phyloP scores from a whole-genome alignment of 495 filamentous ascomycete genomes.

The Lepidopterella palustris region DNA sequence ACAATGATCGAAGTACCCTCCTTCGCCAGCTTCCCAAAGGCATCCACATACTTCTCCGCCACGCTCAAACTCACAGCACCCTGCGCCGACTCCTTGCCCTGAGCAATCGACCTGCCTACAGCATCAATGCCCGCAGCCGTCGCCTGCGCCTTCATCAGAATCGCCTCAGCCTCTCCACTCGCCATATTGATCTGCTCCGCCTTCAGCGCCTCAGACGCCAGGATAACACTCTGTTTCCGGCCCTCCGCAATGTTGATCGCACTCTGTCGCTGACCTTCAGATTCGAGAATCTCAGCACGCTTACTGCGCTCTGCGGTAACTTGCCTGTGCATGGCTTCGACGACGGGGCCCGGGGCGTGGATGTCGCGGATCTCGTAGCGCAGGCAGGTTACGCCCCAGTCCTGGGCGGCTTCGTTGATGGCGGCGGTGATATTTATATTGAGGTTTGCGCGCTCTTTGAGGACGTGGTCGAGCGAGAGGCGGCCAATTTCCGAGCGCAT shows the following conservation, averaged over 20 bases:
- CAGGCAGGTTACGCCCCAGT: constrained; percentile 92
- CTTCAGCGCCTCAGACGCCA: constrained; percentile 87
- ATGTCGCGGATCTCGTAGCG: constrained; percentile 98
- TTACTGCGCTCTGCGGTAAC: constrained; percentile 95
- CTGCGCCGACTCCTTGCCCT: constrained; percentile 67
- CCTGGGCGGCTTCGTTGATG: constrained; percentile 94
- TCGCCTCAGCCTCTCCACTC: constrained; percentile 87
- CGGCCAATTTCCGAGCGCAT: constrained; percentile 98
- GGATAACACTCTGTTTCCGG: constrained; percentile 87
- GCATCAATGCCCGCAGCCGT: constrained; percentile 84
- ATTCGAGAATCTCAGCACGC: constrained; percentile 93
- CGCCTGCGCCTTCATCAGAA: constrained; percentile 73
- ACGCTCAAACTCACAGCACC: constrained; percentile 77
- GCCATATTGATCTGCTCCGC: constrained; percentile 90
- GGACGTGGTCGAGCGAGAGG: constrained; percentile 89
- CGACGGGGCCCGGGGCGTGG: constrained; percentile 87
- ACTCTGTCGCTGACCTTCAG: constrained; percentile 88
- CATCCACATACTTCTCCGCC: constrained; percentile 97
- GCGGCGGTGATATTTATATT: constrained; percentile 97
- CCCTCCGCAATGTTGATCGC: constrained; percentile 99
- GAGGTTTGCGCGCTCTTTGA: constrained; percentile 90
- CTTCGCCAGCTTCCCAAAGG: constrained; percentile 83
- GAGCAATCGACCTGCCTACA: constrained; percentile 64
- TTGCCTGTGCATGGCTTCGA: constrained; percentile 95
- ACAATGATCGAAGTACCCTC: constrained; percentile 93